These are phyloP conservation scores for Dimocarpus longan DNA, from an alignment of 345 rosid species.

Conservation along the genomic window DNA sequence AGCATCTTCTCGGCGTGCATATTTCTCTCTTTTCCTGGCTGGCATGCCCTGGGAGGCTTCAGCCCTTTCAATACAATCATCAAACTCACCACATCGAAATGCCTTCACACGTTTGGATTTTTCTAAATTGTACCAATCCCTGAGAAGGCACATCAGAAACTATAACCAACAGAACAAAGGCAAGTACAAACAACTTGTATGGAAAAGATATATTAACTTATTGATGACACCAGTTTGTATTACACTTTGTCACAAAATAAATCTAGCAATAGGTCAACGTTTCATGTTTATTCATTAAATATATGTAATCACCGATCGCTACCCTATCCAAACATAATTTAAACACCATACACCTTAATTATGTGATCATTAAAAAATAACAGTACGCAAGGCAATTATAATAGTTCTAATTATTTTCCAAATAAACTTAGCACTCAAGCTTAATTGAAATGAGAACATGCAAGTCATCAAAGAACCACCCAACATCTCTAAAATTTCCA, in stretches of 20 bases:
- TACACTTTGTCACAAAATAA: not conserved
- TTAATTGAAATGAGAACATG: not conserved
- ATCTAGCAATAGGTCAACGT: not conserved
- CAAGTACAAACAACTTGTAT: not conserved
- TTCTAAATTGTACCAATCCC: constrained; percentile 99
- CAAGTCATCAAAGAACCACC: not conserved
- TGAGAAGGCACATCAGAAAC: constrained; percentile 33
- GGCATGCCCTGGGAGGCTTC: constrained; percentile 81
- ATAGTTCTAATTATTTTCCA: constrained; percentile 2
- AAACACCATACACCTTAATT: not conserved
- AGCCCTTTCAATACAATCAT: constrained; percentile 90
- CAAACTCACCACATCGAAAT: constrained; percentile 97
- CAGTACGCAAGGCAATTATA: not conserved
- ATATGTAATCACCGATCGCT: not conserved
- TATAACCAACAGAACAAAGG: not conserved
- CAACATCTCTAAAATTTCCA: not conserved
- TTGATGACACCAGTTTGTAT: not conserved
- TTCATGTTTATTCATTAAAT: not conserved
- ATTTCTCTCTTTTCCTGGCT: constrained; percentile 90
- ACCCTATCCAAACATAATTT: not conserved
- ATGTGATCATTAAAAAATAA: not conserved
- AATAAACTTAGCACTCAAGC: constrained; percentile 1
- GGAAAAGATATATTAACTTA: not conserved
- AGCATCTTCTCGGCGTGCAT: constrained; percentile 99
- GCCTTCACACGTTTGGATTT: constrained; percentile 98